phyloP scores from a whole-genome alignment of 2,329 filamentous ascomycete genomes.

The Fusarium buharicum region DNA sequence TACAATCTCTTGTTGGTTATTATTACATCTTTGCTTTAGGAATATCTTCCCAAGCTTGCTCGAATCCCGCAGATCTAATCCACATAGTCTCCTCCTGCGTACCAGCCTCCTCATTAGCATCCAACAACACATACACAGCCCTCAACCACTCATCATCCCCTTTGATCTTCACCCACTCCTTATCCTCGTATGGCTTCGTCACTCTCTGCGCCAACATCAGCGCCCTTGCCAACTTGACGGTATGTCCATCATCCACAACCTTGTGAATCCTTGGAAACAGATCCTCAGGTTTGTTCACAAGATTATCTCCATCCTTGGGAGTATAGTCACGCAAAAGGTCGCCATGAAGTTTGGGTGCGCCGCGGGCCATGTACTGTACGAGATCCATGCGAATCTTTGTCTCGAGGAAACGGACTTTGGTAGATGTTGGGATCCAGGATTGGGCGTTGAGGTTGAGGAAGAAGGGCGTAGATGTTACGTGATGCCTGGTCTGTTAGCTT shows the following conservation, averaged over 20 bases:
- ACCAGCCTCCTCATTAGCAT: constrained; percentile 66
- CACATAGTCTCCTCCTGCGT: constrained; percentile 54
- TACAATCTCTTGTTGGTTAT: constrained; percentile 11
- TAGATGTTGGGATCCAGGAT: constrained; percentile 67
- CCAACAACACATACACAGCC: constrained; percentile 69
- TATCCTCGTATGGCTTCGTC: constrained; percentile 57
- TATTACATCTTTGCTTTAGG: constrained; percentile 38
- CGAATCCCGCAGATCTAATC: constrained; percentile 71
- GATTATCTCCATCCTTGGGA: constrained; percentile 60
- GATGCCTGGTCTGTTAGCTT: no score
- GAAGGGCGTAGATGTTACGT: constrained; percentile 76
- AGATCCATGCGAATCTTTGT: constrained; percentile 84
- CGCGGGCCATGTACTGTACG: constrained; percentile 76
- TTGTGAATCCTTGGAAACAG: constrained; percentile 60
- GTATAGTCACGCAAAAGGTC: constrained; percentile 70
- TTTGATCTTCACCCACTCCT: constrained; percentile 63
- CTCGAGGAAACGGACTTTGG: constrained; percentile 78
- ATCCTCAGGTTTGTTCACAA: constrained; percentile 58
- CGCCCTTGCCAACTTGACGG: constrained; percentile 78
- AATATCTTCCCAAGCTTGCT: constrained; percentile 70
- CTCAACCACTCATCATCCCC: constrained; percentile 68
- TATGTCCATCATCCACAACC: constrained; percentile 81
- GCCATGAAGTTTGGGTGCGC: constrained; percentile 67
- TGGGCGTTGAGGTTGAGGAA: constrained; percentile 74
- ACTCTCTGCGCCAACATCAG: constrained; percentile 70